Conservation (phyloP, 768 basidiomycete genomes). For the Pholiota molesta region DNA sequence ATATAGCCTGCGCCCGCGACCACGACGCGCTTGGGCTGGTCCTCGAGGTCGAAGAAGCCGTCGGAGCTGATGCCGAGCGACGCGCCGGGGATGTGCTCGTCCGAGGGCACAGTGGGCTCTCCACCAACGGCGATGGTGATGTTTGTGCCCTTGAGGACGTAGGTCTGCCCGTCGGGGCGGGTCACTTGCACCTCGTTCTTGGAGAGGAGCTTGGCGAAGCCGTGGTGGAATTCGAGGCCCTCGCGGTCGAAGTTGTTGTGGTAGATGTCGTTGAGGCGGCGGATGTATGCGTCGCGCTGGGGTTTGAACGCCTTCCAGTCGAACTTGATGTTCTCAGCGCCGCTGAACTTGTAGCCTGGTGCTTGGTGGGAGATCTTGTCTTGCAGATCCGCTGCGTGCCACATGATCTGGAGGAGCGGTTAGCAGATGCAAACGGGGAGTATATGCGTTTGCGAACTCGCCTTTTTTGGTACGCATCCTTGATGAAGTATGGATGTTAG, state of each 20-base stretch:
- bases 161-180: slow-evolving; percentile 64
- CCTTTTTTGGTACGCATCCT: slow-evolving; percentile 99
- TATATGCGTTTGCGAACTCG: slow-evolving; percentile 26
- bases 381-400: slow-evolving; percentile 90
- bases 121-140: slow-evolving; percentile 90
- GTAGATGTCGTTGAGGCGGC: slow-evolving; percentile 87
- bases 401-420: slow-evolving; percentile 77
- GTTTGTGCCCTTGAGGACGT: slow-evolving; percentile 74
- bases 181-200: slow-evolving; percentile 75
- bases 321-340: slow-evolving; percentile 63
- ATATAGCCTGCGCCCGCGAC: slow-evolving; percentile 98
- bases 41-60: slow-evolving; percentile 91
- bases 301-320: slow-evolving; percentile 92
- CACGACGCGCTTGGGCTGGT: slow-evolving; percentile 91
- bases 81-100: slow-evolving; percentile 85
- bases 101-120: slow-evolving; percentile 75
- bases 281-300: slow-evolving; percentile 95
- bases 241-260: slow-evolving; percentile 87
- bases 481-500: background rate
- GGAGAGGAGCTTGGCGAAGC: slow-evolving; percentile 74
- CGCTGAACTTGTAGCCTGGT: slow-evolving; percentile 72
- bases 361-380: slow-evolving; percentile 82
- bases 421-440: slow-evolving; percentile 2
- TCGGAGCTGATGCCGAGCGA: slow-evolving; percentile 91
- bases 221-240: slow-evolving; percentile 84